A percentile compares a stretch with the other conserved stretches of the same genome.
These are phyloP conservation scores for Cyclostephanos tholiformis DNA, from an alignment of 108 stramenopile genomes.

Conservation along the genomic window DNA sequence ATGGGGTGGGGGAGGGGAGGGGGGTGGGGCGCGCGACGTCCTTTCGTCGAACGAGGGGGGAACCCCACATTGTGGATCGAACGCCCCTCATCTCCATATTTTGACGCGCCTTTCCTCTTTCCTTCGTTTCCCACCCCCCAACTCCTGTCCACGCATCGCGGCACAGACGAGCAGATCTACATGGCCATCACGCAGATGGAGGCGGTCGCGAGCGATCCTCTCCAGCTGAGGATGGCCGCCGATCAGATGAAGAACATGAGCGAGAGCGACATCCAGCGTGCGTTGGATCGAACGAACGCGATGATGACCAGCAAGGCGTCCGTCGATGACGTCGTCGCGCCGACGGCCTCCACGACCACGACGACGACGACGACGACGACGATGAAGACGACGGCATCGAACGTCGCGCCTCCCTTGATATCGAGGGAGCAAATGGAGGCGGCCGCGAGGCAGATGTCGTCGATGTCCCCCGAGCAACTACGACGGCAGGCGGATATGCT, in stretches of 20 bases:
- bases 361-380: neutral
- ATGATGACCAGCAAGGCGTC: neutral
- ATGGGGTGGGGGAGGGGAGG: neutral
- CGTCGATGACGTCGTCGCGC: too few species aligned
- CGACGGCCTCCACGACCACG: neutral
- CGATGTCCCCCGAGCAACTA: conserved; percentile 63
- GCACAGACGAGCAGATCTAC: conserved; percentile 53
- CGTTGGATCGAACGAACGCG: conserved; percentile 1
- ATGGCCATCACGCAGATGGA: conserved; percentile 70
- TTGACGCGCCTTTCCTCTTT: too few species aligned
- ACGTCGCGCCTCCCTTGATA: neutral
- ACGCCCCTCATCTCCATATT: too few species aligned
- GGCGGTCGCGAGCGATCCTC: conserved; percentile 69
- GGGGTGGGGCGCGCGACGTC: too few species aligned
- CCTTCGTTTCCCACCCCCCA: too few species aligned
- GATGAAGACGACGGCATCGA: neutral
- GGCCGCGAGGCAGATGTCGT: conserved; percentile 50
- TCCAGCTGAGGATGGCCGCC: conserved; percentile 50
- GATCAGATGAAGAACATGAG: conserved; percentile 47
- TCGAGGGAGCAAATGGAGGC: conserved; percentile 6
- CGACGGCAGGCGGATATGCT: conserved; percentile 65
- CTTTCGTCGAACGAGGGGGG: neutral
- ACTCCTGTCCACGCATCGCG: neutral
- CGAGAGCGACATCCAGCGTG: neutral
- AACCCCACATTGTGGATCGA: too few species aligned